Evolutionary conservation across 345 rosid genomes (phyloP).

Genomic region (Citrus hindsii): DNA sequence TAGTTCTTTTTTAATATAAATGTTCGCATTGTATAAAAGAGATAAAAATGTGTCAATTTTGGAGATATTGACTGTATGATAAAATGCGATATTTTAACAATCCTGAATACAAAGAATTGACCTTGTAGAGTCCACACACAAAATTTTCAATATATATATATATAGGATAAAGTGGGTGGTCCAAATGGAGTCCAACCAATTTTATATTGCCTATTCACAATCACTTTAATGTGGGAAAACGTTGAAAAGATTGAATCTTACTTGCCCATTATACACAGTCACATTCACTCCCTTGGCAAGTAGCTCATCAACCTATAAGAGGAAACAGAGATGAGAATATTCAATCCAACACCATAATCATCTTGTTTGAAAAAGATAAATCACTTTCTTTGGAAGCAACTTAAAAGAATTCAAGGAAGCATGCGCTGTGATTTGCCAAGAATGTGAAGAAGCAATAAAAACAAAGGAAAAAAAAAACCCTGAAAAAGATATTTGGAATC

Average conservation of each 20-base stretch:
- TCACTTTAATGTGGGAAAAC: background rate
- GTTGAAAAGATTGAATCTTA: slow-evolving; percentile 27
- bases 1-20: no score
- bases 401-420: background rate
- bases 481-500: background rate
- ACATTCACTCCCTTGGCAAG: slow-evolving; percentile 72
- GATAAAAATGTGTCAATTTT: no score
- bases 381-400: background rate
- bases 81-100: no score
- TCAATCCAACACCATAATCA: background rate
- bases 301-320: slow-evolving; percentile 66
- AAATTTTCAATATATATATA: no score
- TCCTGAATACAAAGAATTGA: no score
- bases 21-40: no score
- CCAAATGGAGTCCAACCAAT: background rate
- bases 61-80: no score
- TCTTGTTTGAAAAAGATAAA: background rate
- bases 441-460: background rate
- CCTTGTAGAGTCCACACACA: background rate
- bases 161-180: slow-evolving; percentile 9
- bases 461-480: background rate
- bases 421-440: background rate
- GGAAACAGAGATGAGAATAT: background rate
- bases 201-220: background rate
- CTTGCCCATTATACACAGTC: slow-evolving; percentile 88